These are phyloP conservation scores for Eutypa lata DNA, from an alignment of 2,329 filamentous ascomycete species.

Conservation along the genomic window DNA sequence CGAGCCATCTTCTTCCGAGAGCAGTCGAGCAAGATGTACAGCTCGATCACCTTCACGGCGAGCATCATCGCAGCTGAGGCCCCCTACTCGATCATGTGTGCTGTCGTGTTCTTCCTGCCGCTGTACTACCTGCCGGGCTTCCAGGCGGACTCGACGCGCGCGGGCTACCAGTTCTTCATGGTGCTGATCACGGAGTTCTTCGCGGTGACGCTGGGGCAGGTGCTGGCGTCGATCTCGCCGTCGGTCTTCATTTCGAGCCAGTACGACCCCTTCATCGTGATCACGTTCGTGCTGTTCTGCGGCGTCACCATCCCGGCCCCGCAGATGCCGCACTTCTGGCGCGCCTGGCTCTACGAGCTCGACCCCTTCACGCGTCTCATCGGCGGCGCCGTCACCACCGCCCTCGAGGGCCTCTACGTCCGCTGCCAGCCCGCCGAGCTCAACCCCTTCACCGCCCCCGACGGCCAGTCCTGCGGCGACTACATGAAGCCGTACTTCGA, in stretches of 20 bases:
- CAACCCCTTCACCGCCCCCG: slow-evolving; percentile 65
- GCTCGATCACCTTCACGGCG: slow-evolving; percentile 71
- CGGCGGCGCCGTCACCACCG: slow-evolving; percentile 74
- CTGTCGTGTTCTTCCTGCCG: slow-evolving; percentile 76
- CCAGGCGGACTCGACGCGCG: slow-evolving; percentile 57
- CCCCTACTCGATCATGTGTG: slow-evolving; percentile 78
- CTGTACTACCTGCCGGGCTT: slow-evolving; percentile 84
- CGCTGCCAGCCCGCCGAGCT: slow-evolving; percentile 59
- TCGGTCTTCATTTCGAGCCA: slow-evolving; percentile 75
- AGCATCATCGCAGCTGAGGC: slow-evolving; percentile 81
- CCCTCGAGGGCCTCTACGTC: slow-evolving; percentile 65
- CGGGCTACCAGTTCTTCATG: slow-evolving; percentile 86
- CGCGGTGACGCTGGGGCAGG: slow-evolving; percentile 75
- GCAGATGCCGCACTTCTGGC: slow-evolving; percentile 77
- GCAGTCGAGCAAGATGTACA: slow-evolving; percentile 82
- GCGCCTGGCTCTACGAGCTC: slow-evolving; percentile 76
- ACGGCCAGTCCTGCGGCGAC: slow-evolving; percentile 64
- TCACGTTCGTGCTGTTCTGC: slow-evolving; percentile 82
- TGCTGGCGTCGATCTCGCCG: slow-evolving; percentile 73
- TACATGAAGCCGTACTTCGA: slow-evolving; percentile 74
- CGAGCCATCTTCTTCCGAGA: slow-evolving; percentile 84
- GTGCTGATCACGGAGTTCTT: slow-evolving; percentile 81
- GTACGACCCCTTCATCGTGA: slow-evolving; percentile 78
- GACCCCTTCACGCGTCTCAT: slow-evolving; percentile 82
- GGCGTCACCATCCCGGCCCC: slow-evolving; percentile 78